phyloP scores from a whole-genome alignment of 2,329 filamentous ascomycete species.

The Nemania abortiva region DNA sequence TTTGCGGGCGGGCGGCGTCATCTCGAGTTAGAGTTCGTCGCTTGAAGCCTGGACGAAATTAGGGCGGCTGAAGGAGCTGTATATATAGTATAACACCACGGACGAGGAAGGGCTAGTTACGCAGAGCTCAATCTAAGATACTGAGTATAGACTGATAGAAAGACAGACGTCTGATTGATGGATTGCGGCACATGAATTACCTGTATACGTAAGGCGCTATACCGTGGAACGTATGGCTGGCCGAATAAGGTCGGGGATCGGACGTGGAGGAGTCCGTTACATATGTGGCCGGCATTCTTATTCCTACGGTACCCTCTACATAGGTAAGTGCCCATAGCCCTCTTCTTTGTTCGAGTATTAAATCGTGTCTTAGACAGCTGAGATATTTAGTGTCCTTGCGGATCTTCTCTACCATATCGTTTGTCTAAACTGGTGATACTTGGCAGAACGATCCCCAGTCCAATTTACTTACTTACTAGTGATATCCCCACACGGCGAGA shows the following conservation, averaged over 20 bases:
- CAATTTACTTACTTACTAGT: not conserved
- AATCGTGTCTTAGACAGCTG: not conserved
- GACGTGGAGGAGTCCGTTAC: conserved; percentile 49
- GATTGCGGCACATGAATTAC: not conserved
- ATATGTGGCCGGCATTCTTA: not conserved
- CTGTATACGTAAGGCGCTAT: conserved; percentile 22
- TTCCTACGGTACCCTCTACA: not conserved
- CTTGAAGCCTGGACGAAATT: not conserved
- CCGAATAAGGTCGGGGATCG: conserved; percentile 41
- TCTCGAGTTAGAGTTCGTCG: conserved; percentile 33
- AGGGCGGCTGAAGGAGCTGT: not conserved
- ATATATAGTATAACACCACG: not conserved
- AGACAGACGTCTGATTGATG: not conserved
- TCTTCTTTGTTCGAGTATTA: not conserved
- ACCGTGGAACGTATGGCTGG: conserved; percentile 27
- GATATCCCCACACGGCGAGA: too few relatives aligned
- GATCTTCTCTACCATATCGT: not conserved
- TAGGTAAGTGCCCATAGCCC: not conserved
- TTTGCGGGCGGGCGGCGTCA: conserved; percentile 45
- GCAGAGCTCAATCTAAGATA: not conserved
- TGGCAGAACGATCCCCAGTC: too few relatives aligned
- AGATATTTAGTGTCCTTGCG: not conserved
- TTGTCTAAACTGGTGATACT: too few relatives aligned
- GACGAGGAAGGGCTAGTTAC: not conserved
- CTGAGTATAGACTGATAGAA: too few relatives aligned